Base-by-base conservation (phyloP, 129 eudicot species). In the Artemisia argyi region DNA sequence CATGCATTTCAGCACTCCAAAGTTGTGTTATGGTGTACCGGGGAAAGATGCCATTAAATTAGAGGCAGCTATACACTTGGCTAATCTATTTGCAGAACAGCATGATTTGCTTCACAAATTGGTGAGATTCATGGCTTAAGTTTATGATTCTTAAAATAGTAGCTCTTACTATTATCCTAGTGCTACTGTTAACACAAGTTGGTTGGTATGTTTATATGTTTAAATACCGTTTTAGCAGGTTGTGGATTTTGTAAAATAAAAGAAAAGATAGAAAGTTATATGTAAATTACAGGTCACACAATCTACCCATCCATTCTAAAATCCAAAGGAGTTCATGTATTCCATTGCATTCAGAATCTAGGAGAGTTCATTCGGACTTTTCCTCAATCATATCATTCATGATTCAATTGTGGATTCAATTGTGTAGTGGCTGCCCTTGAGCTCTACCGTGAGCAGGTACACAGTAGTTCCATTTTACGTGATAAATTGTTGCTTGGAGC, bases 31-130 rank as follows among this genome's bases (percentile, higher is more conserved):
- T n/a, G n/a, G n/a, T n/a, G n/a, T n/a, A n/a, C n/a, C n/a, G n/a
- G n/a, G n/a, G n/a, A n/a, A n/a, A n/a, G n/a, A n/a, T n/a, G n/a
- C n/a, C n/a, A n/a, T n/a, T n/a, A n/a, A n/a, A n/a, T n/a, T n/a
- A n/a, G n/a, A n/a, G n/a, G n/a, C n/a, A n/a, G n/a, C n/a, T n/a
- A n/a, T n/a, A n/a, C n/a, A n/a, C n/a, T n/a, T n/a, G n/a, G n/a
- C n/a, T 11, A 86, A 84, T 68, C 91, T 94, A 68, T 94, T 94
- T 73, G 96, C 89, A 44, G 98, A 94, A 71, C 96, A 94, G 66
- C 98, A 97, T 18, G 98, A 94, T 71, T 81, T 94, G 78, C 98
- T 94, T 79, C 98, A 94, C 84, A 94, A 94, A 89, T 82, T 94
- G 80, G 98, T 94, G 64, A 82, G 78, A 48, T 13, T 24, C 28